These are phyloP conservation scores for Lenwebbia sp. DNA, from an alignment of 345 rosid species.

Conservation along the genomic window DNA sequence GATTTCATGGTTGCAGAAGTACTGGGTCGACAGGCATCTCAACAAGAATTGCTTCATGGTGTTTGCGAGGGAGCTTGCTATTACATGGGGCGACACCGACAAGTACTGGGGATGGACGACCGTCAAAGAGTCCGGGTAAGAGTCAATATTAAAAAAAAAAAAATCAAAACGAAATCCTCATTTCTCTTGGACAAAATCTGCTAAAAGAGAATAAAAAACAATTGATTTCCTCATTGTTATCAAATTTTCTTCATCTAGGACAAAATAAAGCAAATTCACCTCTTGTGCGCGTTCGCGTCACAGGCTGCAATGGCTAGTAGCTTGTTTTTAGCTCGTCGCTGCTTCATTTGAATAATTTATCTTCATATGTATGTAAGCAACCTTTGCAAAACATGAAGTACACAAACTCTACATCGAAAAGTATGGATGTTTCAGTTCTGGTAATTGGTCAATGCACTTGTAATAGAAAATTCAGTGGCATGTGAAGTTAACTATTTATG, in stretches of 20 bases:
- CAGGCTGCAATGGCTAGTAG: neutral
- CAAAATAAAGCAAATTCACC: neutral
- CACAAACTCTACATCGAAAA: neutral
- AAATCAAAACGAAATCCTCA: neutral
- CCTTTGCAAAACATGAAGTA: neutral
- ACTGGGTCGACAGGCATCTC: neutral
- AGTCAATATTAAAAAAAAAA: neutral
- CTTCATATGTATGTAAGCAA: neutral
- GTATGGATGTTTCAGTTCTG: neutral
- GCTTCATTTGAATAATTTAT: neutral
- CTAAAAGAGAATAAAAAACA: neutral
- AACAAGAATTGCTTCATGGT: constrained; percentile 5
- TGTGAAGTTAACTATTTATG: neutral
- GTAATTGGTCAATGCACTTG: neutral
- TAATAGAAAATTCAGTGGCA: neutral
- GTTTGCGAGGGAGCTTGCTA: neutral
- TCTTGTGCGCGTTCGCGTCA: neutral
- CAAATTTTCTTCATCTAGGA: neutral
- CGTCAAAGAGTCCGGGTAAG: neutral
- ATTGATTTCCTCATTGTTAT: neutral
- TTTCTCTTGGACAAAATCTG: neutral
- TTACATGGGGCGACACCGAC: neutral
- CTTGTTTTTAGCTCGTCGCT: neutral
- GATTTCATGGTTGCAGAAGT: neutral
- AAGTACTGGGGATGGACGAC: neutral